Evolutionary conservation across 257 asterid species (phyloP).

Genomic region (Rehmannia glutinosa): DNA sequence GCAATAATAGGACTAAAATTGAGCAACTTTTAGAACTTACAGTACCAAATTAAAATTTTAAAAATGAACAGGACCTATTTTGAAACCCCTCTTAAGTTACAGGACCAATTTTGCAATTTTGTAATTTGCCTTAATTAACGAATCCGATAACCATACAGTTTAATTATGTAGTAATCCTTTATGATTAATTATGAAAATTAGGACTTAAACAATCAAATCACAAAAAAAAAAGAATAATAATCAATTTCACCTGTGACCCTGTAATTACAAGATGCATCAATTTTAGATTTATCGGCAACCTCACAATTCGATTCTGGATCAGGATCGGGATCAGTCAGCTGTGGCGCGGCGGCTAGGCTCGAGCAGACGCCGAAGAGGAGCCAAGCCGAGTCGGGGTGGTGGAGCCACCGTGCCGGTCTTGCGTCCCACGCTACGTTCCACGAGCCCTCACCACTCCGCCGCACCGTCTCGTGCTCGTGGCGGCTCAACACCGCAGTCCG

Average conservation of each 20-base stretch:
- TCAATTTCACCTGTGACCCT: constrained; percentile 47
- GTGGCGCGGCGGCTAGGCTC: constrained; percentile 36
- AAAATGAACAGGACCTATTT: too few species aligned
- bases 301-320: constrained; percentile 23
- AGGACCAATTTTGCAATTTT: too few species aligned
- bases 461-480: constrained; percentile 36
- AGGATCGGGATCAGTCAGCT: constrained; percentile 22
- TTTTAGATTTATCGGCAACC: constrained; percentile 5
- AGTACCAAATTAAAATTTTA: too few species aligned
- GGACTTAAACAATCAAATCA: background rate
- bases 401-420: constrained; percentile 91
- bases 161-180: background rate
- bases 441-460: constrained; percentile 66
- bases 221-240: background rate
- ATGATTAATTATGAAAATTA: background rate
- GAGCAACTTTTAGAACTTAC: too few species aligned
- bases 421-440: constrained; percentile 95
- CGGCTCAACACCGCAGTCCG: constrained; percentile 33
- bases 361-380: constrained; percentile 67
- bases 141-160: background rate
- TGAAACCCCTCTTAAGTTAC: too few species aligned
- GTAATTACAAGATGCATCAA: constrained; percentile 34
- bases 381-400: constrained; percentile 82
- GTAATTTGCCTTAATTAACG: too few species aligned
- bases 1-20: too few species aligned